phyloP scores from a whole-genome alignment of 768 basidiomycete genomes.

The Suillus ampliporus region DNA sequence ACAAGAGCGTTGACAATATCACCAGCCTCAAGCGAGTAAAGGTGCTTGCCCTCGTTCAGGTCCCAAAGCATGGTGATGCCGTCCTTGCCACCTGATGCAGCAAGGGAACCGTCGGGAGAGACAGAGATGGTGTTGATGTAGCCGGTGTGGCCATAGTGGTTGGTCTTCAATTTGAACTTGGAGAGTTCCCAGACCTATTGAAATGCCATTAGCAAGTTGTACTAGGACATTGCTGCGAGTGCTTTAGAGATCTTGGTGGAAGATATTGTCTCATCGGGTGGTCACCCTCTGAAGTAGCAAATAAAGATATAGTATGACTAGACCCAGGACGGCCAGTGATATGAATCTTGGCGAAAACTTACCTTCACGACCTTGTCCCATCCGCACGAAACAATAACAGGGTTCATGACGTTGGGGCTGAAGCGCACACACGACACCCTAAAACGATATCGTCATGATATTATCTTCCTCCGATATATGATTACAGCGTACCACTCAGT shows the following conservation, averaged over 20 bases:
- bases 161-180: constrained; percentile 99
- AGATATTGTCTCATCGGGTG: constrained; percentile 75
- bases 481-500: constrained; percentile 73
- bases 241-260: constrained; percentile 84
- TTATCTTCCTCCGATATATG: neutral
- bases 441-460: constrained; percentile 14
- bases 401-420: constrained; percentile 96
- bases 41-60: constrained; percentile 99
- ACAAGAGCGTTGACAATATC: constrained; percentile 99
- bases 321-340: constrained; percentile 19
- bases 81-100: constrained; percentile 99
- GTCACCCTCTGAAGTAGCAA: constrained; percentile 87
- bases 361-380: constrained; percentile 99
- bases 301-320: constrained; percentile 54
- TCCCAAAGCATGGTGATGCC: constrained; percentile 99
- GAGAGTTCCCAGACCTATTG: constrained; percentile 97
- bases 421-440: constrained; percentile 99
- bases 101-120: constrained; percentile 98
- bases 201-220: constrained; percentile 3
- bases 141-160: constrained; percentile 99
- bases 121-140: constrained; percentile 99
- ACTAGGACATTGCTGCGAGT: constrained; percentile 18
- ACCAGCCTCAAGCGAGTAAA: constrained; percentile 98
- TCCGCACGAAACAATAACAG: constrained; percentile 97
- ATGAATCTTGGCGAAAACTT: constrained; percentile 33